A percentile compares a stretch with the other conserved stretches of the same genome.
Conservation (phyloP, 2,329 filamentous ascomycete species). For the Sporothrix inflata region DNA sequence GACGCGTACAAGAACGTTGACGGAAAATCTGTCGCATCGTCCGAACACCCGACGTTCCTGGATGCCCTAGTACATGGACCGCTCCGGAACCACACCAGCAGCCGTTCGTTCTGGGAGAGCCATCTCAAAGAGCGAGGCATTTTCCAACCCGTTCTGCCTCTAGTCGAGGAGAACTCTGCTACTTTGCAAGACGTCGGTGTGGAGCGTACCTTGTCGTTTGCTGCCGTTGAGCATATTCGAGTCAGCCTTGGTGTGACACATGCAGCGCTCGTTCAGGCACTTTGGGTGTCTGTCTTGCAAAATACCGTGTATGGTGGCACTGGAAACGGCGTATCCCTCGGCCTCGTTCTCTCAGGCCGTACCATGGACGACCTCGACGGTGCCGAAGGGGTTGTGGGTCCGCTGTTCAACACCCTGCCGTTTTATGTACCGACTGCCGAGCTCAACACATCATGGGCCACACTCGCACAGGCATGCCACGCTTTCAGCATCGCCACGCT, state of each 20-base stretch:
- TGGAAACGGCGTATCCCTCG: constrained; percentile 59
- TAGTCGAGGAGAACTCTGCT: constrained; percentile 25
- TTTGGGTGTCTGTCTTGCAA: constrained; percentile 69
- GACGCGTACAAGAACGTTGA: constrained; percentile 49
- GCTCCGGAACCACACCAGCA: constrained; percentile 51
- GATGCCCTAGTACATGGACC: constrained; percentile 72
- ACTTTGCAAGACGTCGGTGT: constrained; percentile 29
- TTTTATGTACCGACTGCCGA: constrained; percentile 50
- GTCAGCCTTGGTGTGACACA: constrained; percentile 69
- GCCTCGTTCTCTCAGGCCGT: constrained; percentile 78
- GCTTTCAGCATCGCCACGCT: constrained; percentile 69
- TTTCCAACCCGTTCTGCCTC: constrained; percentile 34
- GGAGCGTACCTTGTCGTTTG: constrained; percentile 43
- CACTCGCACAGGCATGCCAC: constrained; percentile 67
- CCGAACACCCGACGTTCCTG: constrained; percentile 60
- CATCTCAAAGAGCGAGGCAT: constrained; percentile 50
- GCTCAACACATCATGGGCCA: constrained; percentile 55
- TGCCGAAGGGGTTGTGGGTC: constrained; percentile 72
- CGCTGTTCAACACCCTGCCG: constrained; percentile 88
- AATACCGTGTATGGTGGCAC: constrained; percentile 46
- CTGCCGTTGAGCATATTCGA: constrained; percentile 56
- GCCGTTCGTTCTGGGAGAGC: constrained; percentile 67
- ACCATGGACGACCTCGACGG: constrained; percentile 68
- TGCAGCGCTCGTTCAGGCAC: constrained; percentile 76
- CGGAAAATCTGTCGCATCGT: constrained; percentile 21